A percentile compares a stretch with the other conserved stretches of the same genome.
Conservation (phyloP, 2,329 filamentous ascomycete genomes). For the Aspergillus fijiensis region DNA sequence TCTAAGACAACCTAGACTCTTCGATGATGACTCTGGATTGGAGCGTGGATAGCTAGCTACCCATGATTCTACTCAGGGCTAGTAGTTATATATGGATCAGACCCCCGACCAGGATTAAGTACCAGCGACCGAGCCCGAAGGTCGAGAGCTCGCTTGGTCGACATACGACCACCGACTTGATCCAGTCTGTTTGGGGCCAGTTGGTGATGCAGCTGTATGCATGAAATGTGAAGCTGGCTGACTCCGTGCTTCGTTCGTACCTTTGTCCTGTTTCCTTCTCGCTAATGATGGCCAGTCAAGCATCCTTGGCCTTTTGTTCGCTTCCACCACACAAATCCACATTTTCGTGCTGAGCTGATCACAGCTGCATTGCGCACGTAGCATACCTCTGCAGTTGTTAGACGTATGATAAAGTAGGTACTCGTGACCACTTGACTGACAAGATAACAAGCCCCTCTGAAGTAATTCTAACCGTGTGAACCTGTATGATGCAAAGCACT, state of each 20-base stretch:
- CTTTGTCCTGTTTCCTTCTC: slow-evolving; percentile 8
- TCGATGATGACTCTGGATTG: neutral
- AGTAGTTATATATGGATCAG: neutral
- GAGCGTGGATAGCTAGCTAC: neutral
- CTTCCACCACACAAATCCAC: neutral
- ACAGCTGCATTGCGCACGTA: neutral
- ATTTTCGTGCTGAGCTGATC: neutral
- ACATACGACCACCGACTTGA: slow-evolving; percentile 15
- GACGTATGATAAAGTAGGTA: neutral
- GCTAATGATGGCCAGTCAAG: neutral
- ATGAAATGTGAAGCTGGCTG: neutral
- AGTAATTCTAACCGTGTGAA: neutral
- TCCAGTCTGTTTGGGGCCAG: slow-evolving; percentile 24
- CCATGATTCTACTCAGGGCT: neutral
- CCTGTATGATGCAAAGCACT: too few relatives aligned
- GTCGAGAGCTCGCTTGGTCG: neutral
- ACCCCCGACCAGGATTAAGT: neutral
- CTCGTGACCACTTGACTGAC: neutral
- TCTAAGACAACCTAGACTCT: slow-evolving; percentile 9
- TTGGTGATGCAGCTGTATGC: slow-evolving; percentile 16
- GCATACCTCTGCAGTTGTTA: neutral
- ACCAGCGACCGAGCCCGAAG: neutral
- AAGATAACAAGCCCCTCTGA: neutral
- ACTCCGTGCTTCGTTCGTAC: slow-evolving; percentile 8
- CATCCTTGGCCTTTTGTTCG: neutral